Evolutionary conservation across 1,139 yeast genomes (phyloP), one percentile per base, ranked within the genome.

Genomic region (Magnusiomyces sp.): DNA sequence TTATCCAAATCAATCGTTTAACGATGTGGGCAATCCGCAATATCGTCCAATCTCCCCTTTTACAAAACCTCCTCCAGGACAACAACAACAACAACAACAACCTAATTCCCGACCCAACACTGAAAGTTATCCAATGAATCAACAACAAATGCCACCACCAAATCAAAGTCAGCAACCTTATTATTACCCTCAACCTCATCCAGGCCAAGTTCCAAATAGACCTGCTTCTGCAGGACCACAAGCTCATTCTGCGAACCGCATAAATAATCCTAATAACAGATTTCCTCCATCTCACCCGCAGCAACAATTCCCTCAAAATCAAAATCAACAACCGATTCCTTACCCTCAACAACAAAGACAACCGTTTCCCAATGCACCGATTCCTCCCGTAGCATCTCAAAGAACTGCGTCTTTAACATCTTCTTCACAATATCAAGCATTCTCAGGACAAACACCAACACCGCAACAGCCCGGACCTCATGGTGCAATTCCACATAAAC

Each of bases 11-110:
- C n/a, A n/a, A n/a, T n/a, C n/a, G 29, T 44, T 16, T 36, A 46
- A 47, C 6, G 42, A 49, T 19, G 31, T 39, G n/a, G 32, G 47
- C 47, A 42, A 46, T 49, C 16, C 16, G 38, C 38, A 14, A 5
- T 9, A 5, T 34, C 38, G 16, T 34, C 17, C 16, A 34, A n/a
- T n/a, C n/a, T n/a, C n/a, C n/a, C n/a, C n/a, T n/a, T n/a, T n/a
- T n/a, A n/a, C n/a, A n/a, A n/a, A n/a, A n/a, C n/a, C n/a, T n/a
- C n/a, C n/a, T n/a, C n/a, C 38, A 14, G 5, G 38, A 36, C 39
- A 36, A 13, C 14, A 13, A 36, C 14, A 36, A 36, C 14, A 9
- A 36, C 14, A 13, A 7, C 39, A 36, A 36, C 39, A 36, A 36
- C 39, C 9, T 36, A 9, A 36, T 36, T 13, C 11, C 14, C 9